These are phyloP conservation scores for Lithocarpus polystachyus DNA, from an alignment of 306 rosid species.

Conservation along the genomic window DNA sequence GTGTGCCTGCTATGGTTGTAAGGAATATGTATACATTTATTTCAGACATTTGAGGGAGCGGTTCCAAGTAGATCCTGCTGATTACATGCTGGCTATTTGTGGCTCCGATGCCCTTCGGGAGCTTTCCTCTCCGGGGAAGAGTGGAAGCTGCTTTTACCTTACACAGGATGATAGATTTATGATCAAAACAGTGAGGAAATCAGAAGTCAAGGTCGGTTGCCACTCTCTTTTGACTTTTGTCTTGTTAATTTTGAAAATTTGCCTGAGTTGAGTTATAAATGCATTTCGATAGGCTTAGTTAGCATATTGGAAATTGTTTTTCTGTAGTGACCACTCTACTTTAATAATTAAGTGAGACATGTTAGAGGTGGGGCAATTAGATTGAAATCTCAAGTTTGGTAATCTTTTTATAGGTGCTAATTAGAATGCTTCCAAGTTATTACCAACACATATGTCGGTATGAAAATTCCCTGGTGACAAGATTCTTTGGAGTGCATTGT, in stretches of 20 bases:
- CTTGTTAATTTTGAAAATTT: neutral
- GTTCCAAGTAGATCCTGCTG: conserved; percentile 91
- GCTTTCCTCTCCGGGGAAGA: conserved; percentile 96
- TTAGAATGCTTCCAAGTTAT: conserved; percentile 91
- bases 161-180: conserved; percentile 95
- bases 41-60: conserved; percentile 78
- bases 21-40: conserved; percentile 2
- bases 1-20: neutral
- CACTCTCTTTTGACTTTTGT: conserved; percentile 17
- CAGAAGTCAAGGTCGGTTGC: conserved; percentile 87
- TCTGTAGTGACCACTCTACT: neutral
- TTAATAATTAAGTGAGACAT: neutral
- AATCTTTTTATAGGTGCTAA: conserved; percentile 62
- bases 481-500: conserved; percentile 92
- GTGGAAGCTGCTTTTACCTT: conserved; percentile 89
- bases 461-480: conserved; percentile 88
- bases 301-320: neutral
- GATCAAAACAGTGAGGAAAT: conserved; percentile 94
- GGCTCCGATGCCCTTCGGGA: conserved; percentile 91
- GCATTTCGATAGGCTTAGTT: neutral
- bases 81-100: conserved; percentile 93
- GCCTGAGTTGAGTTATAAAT: neutral
- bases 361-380: neutral
- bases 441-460: conserved; percentile 58
- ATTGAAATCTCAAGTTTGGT: conserved; percentile 17